These are phyloP conservation scores for Aspergillus ibericus DNA, from an alignment of 2,329 filamentous ascomycete genomes.

Conservation along the genomic window DNA sequence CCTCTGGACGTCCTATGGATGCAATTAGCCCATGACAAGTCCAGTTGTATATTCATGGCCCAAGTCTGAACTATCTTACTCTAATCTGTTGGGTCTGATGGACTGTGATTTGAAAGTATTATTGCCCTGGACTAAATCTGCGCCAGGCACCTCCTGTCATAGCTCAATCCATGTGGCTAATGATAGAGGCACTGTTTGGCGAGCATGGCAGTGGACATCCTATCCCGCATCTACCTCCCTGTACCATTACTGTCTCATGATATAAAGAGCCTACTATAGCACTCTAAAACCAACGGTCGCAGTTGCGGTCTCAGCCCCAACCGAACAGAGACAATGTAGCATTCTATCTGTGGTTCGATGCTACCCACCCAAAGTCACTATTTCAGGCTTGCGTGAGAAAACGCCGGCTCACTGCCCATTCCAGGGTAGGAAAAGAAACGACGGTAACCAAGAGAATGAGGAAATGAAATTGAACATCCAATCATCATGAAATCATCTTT, in stretches of 20 bases:
- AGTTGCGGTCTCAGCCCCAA: no score
- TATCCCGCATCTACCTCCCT: background rate
- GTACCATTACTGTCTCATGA: background rate
- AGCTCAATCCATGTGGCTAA: background rate
- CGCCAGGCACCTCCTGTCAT: background rate
- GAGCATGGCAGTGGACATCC: background rate
- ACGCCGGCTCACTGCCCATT: slow-evolving; percentile 5
- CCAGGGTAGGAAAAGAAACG: background rate
- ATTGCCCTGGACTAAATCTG: background rate
- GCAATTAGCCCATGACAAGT: no score
- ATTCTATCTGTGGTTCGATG: background rate
- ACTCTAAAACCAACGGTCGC: background rate
- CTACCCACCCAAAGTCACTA: background rate
- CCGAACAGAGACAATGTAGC: background rate
- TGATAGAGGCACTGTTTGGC: background rate
- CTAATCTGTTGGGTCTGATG: no score
- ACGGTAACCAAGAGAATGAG: background rate
- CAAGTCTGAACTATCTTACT: no score
- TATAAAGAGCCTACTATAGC: background rate
- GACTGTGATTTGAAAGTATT: no score
- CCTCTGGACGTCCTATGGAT: no score
- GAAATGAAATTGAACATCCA: background rate
- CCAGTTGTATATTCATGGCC: no score
- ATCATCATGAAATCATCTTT: background rate
- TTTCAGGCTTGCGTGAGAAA: slow-evolving; percentile 2